Conservation (phyloP, 345 rosid genomes). For the Dipteronia dyeriana region DNA sequence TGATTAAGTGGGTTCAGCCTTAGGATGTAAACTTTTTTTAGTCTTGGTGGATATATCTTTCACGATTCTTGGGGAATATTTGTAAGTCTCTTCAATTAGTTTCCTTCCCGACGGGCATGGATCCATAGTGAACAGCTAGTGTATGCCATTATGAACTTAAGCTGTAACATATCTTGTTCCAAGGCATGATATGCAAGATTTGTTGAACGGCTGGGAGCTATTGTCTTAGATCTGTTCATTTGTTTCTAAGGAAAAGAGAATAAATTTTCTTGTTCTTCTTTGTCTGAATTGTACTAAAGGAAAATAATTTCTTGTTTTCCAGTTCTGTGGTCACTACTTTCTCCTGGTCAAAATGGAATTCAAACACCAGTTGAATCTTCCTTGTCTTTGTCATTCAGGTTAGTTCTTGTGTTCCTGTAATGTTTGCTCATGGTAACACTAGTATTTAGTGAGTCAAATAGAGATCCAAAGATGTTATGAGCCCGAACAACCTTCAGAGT, state of each 20-base stretch:
- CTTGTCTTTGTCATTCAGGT: constrained; percentile 83
- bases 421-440: background rate
- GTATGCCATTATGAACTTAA: background rate
- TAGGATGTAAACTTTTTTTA: background rate
- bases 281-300: constrained; percentile 8
- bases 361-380: constrained; percentile 69
- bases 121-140: background rate
- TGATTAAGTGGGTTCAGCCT: background rate
- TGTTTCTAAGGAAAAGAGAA: background rate
- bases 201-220: background rate
- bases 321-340: constrained; percentile 86
- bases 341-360: constrained; percentile 57
- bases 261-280: background rate
- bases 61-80: background rate
- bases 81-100: background rate
- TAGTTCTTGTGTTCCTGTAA: constrained; percentile 21
- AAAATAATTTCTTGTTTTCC: constrained; percentile 21
- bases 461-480: background rate
- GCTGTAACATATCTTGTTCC: background rate
- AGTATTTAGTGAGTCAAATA: background rate
- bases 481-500: background rate
- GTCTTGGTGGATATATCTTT: background rate
- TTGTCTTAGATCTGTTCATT: background rate
- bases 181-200: constrained; percentile 3
- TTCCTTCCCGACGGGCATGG: background rate